Evolutionary conservation across 139 green algal species (phyloP).

Genomic region (Coelastrella sp.): DNA sequence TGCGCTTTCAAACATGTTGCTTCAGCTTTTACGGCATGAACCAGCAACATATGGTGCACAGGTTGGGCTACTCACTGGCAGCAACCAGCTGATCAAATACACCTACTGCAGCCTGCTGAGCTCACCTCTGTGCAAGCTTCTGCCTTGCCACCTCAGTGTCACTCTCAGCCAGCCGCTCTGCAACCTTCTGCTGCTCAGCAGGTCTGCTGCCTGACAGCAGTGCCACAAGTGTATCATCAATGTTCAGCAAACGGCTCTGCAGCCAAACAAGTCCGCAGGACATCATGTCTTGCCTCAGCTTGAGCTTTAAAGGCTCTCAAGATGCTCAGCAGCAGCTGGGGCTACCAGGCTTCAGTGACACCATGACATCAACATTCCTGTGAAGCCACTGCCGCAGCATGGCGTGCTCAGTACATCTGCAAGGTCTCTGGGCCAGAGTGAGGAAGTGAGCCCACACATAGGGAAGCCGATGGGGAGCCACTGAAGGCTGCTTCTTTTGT

Average conservation of each 20-base stretch:
- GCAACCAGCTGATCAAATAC: background rate
- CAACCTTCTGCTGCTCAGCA: background rate
- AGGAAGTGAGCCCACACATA: too few species aligned
- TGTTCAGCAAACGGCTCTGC: slow-evolving; percentile 15
- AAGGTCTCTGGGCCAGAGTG: too few species aligned
- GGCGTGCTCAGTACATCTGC: too few species aligned
- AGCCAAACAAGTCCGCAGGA: background rate
- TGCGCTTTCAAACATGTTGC: background rate
- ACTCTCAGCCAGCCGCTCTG: background rate
- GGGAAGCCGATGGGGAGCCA: too few species aligned
- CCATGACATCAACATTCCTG: too few species aligned
- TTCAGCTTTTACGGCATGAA: background rate
- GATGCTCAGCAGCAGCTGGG: too few species aligned
- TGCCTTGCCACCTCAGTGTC: background rate
- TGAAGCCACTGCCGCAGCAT: too few species aligned
- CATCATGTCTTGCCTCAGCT: background rate
- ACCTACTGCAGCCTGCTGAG: background rate
- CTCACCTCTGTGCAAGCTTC: background rate
- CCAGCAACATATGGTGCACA: too few species aligned
- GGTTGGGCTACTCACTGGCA: background rate
- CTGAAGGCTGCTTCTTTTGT: too few species aligned
- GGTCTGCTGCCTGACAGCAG: background rate
- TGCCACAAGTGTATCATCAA: background rate
- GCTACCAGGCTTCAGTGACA: too few species aligned
- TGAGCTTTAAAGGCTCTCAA: background rate